These are phyloP conservation scores for Leccinum subatratum DNA, from an alignment of 1,284 basidiomycete genomes.

Conservation along the genomic window DNA sequence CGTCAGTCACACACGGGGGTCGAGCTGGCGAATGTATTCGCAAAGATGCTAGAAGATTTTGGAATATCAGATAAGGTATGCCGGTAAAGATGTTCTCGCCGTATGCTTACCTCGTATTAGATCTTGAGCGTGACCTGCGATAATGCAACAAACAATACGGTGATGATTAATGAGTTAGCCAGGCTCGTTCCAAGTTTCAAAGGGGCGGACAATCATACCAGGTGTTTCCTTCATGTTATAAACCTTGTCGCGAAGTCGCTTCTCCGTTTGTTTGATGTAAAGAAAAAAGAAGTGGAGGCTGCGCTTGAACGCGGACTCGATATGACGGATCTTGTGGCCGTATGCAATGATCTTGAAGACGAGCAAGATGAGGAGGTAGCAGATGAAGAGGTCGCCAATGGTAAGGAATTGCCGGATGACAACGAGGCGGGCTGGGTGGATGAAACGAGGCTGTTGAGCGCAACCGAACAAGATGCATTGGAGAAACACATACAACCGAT, in stretches of 20 bases:
- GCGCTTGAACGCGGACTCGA: not conserved
- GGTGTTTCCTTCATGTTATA: not conserved
- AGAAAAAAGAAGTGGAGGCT: not conserved
- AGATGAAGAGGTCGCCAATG: not conserved
- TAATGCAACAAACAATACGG: not conserved
- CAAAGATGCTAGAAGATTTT: not conserved
- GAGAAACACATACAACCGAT: not conserved
- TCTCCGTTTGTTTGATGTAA: not conserved
- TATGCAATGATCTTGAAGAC: too few species aligned
- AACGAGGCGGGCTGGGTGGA: not conserved
- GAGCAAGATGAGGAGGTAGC: not conserved
- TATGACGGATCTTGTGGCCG: too few species aligned
- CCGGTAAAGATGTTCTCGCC: not conserved
- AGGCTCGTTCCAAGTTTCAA: not conserved
- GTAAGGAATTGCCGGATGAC: not conserved
- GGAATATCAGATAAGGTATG: not conserved
- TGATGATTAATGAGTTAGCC: not conserved
- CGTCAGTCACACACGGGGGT: not conserved
- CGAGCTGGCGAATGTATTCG: not conserved
- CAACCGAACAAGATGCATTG: not conserved
- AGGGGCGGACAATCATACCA: not conserved
- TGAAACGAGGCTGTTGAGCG: not conserved
- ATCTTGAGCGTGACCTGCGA: not conserved
- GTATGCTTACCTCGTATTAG: not conserved
- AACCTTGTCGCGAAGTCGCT: constrained; percentile 1